Base-by-base conservation (phyloP, 495 filamentous ascomycete genomes). In the Penicillium coprophilum region DNA sequence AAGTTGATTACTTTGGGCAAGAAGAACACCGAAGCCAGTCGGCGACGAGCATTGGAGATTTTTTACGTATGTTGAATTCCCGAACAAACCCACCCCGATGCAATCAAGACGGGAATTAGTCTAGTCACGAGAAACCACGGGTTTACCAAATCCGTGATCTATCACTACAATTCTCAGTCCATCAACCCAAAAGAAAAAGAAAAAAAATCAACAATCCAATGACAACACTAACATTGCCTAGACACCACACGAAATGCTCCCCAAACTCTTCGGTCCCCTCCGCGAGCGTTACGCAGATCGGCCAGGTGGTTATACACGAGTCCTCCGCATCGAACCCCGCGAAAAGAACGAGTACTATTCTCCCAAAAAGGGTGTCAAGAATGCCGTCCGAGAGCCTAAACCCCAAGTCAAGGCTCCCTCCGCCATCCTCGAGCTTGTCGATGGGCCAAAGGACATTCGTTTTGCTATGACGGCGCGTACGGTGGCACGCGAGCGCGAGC, bases 391-490 rank as follows among this genome's bases (percentile, higher is more conserved):
- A 2, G 59, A 60, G 17, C 66, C 58, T 57, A 69, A 69, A 40
- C 66, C 66, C 3, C 67, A 82, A 58, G 91, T 96, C 67, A 90
- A 96, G 75, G 93, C 90, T 4, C 80, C 85, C 32, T 88, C 85
- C 20, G 94, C 94, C 0, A 95, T 98, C 61, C 83, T 98, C n/a
- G 94, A 97, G 72, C 81, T 98, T 12, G 91, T 97, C 43, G 94
- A 98, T 69, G 93, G 93, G 40, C 93, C 92, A 15, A 89, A 86
- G 71, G 94, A 98, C 73, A 90, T 96, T 82, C 87, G 92, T 2
- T 97, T 98, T 75, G 87, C 88, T 50, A 85, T 97, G 79, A 96
- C 92, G 15, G 94, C 94, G 4, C 83, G 83, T 45, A 85, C 89
- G 0, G 76, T 98, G 0, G 89, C 86, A 36, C 79, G 80, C 39